Evolutionary conservation across 305 asterid genomes (phyloP).

Genomic region (Nicotiana rustica): DNA sequence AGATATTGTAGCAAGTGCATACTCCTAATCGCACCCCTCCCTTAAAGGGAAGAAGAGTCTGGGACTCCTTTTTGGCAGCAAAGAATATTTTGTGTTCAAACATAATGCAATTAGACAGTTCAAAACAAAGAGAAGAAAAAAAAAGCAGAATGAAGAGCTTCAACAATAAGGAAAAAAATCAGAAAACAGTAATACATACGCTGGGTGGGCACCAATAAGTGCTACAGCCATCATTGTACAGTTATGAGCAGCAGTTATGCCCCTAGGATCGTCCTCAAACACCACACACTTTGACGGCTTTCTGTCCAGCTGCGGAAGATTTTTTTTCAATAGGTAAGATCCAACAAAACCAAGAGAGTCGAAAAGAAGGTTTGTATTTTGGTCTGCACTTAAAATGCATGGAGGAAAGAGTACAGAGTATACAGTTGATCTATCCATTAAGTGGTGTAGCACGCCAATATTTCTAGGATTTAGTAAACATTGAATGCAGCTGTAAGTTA

Average conservation of each 20-base stretch:
- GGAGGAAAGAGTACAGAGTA: neutral
- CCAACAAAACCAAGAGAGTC: neutral
- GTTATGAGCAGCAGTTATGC: conserved; percentile 94
- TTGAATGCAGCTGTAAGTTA: neutral
- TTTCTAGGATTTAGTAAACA: neutral
- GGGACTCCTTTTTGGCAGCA: conserved; percentile 6
- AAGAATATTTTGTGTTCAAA: neutral
- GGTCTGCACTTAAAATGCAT: neutral
- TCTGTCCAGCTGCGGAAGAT: conserved; percentile 73
- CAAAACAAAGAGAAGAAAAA: neutral
- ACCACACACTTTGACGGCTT: conserved; percentile 96
- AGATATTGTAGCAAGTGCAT: neutral
- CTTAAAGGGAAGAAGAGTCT: neutral
- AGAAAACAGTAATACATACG: conserved; percentile 56
- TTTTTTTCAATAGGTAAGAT: neutral
- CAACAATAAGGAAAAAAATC: neutral
- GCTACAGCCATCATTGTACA: conserved; percentile 99
- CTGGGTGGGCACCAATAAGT: conserved; percentile 92
- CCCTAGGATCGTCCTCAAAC: conserved; percentile 94
- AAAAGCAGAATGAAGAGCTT: neutral
- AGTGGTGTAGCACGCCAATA: neutral
- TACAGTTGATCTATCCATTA: neutral
- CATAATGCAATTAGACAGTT: neutral
- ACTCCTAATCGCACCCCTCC: conserved; percentile 24
- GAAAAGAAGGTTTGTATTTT: neutral